Conservation (phyloP, 2,329 filamentous ascomycete genomes). For the Hymenoscyphus infarciens region DNA sequence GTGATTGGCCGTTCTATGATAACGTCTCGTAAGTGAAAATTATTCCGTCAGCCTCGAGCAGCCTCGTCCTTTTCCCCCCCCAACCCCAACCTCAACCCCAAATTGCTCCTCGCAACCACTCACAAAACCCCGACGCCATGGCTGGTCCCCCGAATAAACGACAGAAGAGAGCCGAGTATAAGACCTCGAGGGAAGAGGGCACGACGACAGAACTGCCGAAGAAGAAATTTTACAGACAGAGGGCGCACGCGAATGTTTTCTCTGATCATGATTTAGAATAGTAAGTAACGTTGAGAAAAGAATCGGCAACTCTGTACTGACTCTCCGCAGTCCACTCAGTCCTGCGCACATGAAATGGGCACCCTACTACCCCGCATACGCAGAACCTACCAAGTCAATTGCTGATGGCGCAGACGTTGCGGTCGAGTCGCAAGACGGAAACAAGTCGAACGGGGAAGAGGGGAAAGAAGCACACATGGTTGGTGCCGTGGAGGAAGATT, state of each 20-base stretch:
- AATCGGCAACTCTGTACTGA: conserved; percentile 17
- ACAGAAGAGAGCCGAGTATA: conserved; percentile 65
- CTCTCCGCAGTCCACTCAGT: conserved; percentile 60
- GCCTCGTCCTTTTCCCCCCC: conserved; percentile 12
- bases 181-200: conserved; percentile 49
- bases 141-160: conserved; percentile 51
- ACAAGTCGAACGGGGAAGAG: conserved; percentile 10
- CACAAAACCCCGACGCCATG: conserved; percentile 38
- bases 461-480: not conserved
- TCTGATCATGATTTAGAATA: conserved; percentile 89
- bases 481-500: not conserved
- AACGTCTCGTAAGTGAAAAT: conserved; percentile 38
- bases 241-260: conserved; percentile 97
- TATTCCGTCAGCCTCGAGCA: conserved; percentile 16
- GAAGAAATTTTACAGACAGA: conserved; percentile 95
- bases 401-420: no score
- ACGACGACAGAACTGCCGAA: conserved; percentile 58
- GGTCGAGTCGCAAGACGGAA: conserved; percentile 9
- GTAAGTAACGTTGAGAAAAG: conserved; percentile 49
- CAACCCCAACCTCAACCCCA: conserved; percentile 53
- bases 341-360: conserved; percentile 92
- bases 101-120: conserved; percentile 70
- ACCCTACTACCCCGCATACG: conserved; percentile 73
- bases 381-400: conserved; percentile 39
- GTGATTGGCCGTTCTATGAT: conserved; percentile 51